phyloP scores from a whole-genome alignment of 176 grass and related monocot genomes.

The Neostapfia colusana region DNA sequence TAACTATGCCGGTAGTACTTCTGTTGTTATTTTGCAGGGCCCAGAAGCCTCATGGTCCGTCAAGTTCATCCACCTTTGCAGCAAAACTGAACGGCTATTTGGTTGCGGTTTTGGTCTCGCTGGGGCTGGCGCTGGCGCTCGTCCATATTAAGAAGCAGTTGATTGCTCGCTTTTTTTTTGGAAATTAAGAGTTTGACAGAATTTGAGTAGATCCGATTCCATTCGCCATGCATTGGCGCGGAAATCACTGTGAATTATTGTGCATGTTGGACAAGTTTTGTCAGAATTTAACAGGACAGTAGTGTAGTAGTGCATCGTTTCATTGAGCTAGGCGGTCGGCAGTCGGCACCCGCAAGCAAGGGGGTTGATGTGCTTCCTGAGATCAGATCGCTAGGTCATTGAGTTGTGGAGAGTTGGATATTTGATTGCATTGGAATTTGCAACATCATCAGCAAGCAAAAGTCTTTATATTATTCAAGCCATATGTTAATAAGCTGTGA shows the following conservation, averaged over 20 bases:
- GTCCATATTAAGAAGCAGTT: slow-evolving; percentile 23
- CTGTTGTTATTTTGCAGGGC: slow-evolving; percentile 44
- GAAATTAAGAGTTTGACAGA: slow-evolving; percentile 43
- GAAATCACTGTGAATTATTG: slow-evolving; percentile 24
- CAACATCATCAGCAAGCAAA: background rate
- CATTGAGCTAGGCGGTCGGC: slow-evolving; percentile 7
- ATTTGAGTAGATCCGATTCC: slow-evolving; percentile 36
- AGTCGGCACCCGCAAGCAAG: slow-evolving; percentile 36
- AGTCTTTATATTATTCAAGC: background rate
- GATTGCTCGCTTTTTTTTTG: background rate
- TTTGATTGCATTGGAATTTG: background rate
- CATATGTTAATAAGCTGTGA: background rate
- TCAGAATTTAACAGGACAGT: slow-evolving; percentile 37
- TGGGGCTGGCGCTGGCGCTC: slow-evolving; percentile 30
- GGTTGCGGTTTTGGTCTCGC: slow-evolving; percentile 31
- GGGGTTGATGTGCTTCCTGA: slow-evolving; percentile 23
- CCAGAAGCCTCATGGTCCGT: slow-evolving; percentile 64
- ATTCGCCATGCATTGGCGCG: background rate
- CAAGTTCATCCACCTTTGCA: slow-evolving; percentile 8
- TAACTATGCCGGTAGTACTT: background rate
- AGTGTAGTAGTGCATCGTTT: slow-evolving; percentile 32
- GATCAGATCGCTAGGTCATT: background rate
- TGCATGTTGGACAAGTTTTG: slow-evolving; percentile 23
- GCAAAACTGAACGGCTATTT: slow-evolving; percentile 29
- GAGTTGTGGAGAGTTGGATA: slow-evolving; percentile 27